Evolutionary conservation across 345 rosid genomes (phyloP), one percentile per base, ranked within the genome.

Genomic region (Dipteronia sinensis): DNA sequence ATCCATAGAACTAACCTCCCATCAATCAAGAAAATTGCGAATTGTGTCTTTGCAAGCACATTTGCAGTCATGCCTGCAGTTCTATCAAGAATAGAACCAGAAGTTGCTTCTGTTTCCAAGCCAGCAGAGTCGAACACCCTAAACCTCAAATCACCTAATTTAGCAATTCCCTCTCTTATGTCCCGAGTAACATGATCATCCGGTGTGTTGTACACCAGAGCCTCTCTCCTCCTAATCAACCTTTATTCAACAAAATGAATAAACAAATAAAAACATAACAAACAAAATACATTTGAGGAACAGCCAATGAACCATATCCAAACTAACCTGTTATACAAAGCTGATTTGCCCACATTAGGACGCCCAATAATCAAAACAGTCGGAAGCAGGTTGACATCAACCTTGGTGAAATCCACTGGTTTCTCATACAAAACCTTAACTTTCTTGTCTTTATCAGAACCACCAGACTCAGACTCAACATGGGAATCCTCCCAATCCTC

Each of bases 291-390:
- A 53, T 74, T 12, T 40, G 31, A 11, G 12, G 12, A 53, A 68
- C 23, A 73, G 38, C 38, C 58, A 53, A 22, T 13, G 47, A 38
- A 53, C n/a, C 58, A 16, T 22, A 79, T 64, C 47, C 29, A 73
- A 70, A 80, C 89, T 51, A 66, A 93, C 98, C 99, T 89, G 79
- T 96, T 94, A 76, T 86, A 96, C 72, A 96, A 83, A 23, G 99
- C 99, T 4, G 98, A 94, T 81, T 96, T 96, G 51, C 99, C 99
- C 49, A 96, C 98, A 75, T 96, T 96, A 23, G 98, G 98, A 40
- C 98, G 90, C 46, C 99, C 99, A 80, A 94, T 81, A 27, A 96
- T 85, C 89, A 94, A 89, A 42, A 96, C 91, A 29, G 94, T 89
- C 16, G 99, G 98, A 82, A 96, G 90, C 68, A 86, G 74, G 66